Base-by-base conservation (phyloP, 169 alveolate genomes). In the Babesia caballi region DNA sequence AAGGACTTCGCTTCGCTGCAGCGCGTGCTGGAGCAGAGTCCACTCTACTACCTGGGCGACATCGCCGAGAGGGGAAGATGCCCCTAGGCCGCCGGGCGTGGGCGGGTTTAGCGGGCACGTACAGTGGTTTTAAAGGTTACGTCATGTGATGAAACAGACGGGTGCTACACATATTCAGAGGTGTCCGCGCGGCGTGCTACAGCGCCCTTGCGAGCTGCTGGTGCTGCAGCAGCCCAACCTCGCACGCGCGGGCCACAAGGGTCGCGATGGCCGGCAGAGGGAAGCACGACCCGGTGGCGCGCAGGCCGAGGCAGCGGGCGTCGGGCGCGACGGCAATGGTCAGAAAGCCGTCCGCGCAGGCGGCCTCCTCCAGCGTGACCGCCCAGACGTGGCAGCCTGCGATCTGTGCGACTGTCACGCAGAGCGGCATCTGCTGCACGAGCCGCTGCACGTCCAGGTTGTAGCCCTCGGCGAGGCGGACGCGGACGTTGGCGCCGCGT, bases 291-390 rank as follows among this genome's bases (percentile, higher is more conserved):
- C 85, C 85, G 14, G 23, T 51, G 35, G 60, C 65, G n/a, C 53
- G 28, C 58, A 77, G 44, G 30, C 78, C 71, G 21, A 63, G 19
- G 61, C 85, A 77, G 27, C 41, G 23, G 23, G 82, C 85, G 14
- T 33, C 60, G 1, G 57, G 75, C 19, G 47, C 60, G 23, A 77
- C 82, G 41, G 85, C 85, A 7, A 61, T 66, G 28, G 82, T 41
- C 40, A 77, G 50, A 51, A 38, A 61, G 35, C 85, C 85, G 35
- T 67, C 85, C 28, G 85, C 59, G 46, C 85, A 77, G 3, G 32
- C 54, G 21, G 58, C 85, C 47, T 77, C 85, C 47, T 77, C 85
- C 9, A 58, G 58, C 2, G 76, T 77, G 41, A 67, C 61, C 19
- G 56, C 76, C 82, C 85, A 77, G 23, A 77, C 66, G 42, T 66